Evolutionary conservation across 148 eudicot genomes (phyloP).

Genomic region (Suaeda aralocaspica): DNA sequence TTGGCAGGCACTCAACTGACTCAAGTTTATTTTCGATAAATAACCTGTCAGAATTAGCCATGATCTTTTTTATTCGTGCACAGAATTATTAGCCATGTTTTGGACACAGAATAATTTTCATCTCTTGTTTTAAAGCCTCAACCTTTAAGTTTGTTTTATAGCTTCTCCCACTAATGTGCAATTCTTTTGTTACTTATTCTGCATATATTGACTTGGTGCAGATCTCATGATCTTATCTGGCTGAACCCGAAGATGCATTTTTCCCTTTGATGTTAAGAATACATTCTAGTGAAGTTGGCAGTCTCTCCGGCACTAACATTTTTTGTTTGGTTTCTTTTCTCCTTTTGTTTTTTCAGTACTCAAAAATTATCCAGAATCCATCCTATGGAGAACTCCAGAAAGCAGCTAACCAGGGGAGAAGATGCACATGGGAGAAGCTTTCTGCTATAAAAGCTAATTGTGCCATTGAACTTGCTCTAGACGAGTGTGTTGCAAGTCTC

Average conservation of each 20-base stretch:
- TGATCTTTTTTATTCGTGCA: no score
- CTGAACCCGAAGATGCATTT: not conserved
- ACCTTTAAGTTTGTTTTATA: not conserved
- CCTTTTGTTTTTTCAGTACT: conserved; percentile 43
- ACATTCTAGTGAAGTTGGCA: not conserved
- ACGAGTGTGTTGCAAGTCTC: conserved; percentile 76
- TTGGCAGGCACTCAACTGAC: no score
- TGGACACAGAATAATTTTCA: not conserved
- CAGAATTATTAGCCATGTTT: no score
- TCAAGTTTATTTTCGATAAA: not conserved
- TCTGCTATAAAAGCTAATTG: conserved; percentile 97
- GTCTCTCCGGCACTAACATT: not conserved
- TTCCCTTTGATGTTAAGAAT: not conserved
- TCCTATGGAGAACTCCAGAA: conserved; percentile 81
- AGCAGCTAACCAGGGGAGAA: conserved; percentile 91
- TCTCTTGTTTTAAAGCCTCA: not conserved
- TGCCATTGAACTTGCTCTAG: conserved; percentile 85
- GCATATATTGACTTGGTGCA: not conserved
- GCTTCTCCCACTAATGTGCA: not conserved
- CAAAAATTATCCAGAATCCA: conserved; percentile 89
- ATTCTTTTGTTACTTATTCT: not conserved
- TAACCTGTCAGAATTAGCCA: no score
- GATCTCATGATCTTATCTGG: not conserved
- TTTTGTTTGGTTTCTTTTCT: not conserved
- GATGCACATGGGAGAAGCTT: conserved; percentile 98